Base-by-base conservation (phyloP, 805 yeast genomes). In the Yamadazyma akitaensis region DNA sequence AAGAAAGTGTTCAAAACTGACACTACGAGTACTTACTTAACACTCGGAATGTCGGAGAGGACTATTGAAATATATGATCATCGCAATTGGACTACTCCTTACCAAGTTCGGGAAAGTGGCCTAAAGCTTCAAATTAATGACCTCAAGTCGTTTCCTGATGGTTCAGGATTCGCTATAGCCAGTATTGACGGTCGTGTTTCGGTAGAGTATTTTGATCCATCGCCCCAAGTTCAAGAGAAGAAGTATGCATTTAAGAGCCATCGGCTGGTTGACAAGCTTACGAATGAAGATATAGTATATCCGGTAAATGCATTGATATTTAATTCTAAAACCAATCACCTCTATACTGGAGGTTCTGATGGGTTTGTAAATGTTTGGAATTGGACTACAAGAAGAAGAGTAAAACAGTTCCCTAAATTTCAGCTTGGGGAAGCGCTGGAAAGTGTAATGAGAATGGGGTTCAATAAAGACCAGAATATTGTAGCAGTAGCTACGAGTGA, bases 221-320 rank as follows among this genome's bases (percentile, higher is more conserved):
- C 73, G 2, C 70, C 73, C 1, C 65, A 65, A 37, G 57, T 58
- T 3, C 72, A 66, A 48, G 76, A 67, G 43, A 65, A 70, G 47
- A 77, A 80, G 46, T 90, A 83, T 61, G 92, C 96, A 0, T 89
- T 89, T 71, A 81, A 88, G 57, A 84, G 96, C 50, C 97, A 89
- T 62, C 65, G 96, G 28, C 46, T 51, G 24, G 62, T 70, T 38
- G 69, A 72, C 43, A 56, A 60, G 37, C 42, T 47, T 2, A 54
- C 66, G 3, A 79, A 72, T 37, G 67, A 68, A 8, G 87, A 81
- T 48, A 62, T 76, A 32, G 84, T 77, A 11, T 70, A 67, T 41
- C 81, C 84, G 1, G 80, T 80, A 7, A 79, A 80, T 43, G 66
- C 75, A 2, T 55, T 80, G 2, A 68, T 65, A 5, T 76, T 78